Evolutionary conservation across 371 early-diverging fungal genomes (phyloP), one percentile per base, ranked within the genome.

Genomic region (Saksenaea oblongispora): DNA sequence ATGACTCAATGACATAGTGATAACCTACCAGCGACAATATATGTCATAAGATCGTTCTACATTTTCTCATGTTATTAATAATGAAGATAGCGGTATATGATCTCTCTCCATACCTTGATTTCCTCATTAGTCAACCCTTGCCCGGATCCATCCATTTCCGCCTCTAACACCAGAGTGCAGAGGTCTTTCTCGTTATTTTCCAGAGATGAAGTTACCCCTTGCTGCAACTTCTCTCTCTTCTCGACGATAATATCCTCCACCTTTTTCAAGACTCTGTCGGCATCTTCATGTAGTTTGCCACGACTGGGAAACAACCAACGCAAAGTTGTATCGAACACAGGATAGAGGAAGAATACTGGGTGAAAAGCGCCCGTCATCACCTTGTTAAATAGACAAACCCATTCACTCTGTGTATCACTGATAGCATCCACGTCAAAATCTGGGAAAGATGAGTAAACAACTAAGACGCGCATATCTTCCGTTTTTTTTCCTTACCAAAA

Each of bases 321-420:
- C 3, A 70, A 36, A 9, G 53, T 56, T 51, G 61, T 55, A 36
- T 84, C 84, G 13, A 84, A 73, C 44, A 73, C 66, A 8, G 84
- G 84, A 13, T 81, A 75, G 62, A 79, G 55, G 17, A 71, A 65
- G 62, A 73, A 81, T 5, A 79, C 37, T 4, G 82, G 82, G 51
- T 74, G 61, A 7, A 69, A 61, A 13, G 61, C 18, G 14, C 42
- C 62, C 3, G 26, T 18, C 3, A 61, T 47, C 10, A 70, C 34
- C 7, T 22, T 44, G 47, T 67, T 60, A 35, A 70, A 73, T 11
- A 55, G 27, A 3, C 28, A 27, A 7, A 56, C 56, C 70, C 70
- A 70, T 5, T 58, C 39, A 37, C 39, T 64, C 14, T 64, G 54
- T 4, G 64, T 42, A 34, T 69, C 54, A 11, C 58, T 24, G 1